These are phyloP conservation scores for Blastobotrys aristatus DNA, from an alignment of 1,139 yeast species.

Conservation along the genomic window DNA sequence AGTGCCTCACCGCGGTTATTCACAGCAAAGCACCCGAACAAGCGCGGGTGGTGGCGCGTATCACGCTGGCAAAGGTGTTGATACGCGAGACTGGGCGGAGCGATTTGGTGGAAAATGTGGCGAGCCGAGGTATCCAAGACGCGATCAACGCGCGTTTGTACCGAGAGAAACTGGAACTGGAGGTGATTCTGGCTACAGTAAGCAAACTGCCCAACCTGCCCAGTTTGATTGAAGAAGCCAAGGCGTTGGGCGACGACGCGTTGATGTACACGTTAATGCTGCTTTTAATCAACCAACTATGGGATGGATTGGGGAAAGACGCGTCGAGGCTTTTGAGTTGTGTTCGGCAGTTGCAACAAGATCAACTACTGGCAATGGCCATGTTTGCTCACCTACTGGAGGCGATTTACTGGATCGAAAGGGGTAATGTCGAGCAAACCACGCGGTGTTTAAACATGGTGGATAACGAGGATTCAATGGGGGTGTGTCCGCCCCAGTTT, in stretches of 20 bases:
- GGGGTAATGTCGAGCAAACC: background rate
- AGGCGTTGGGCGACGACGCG: constrained; percentile 5
- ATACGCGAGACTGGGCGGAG: constrained; percentile 4
- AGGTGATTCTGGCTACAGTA: background rate
- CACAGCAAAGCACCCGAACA: constrained; percentile 1
- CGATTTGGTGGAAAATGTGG: constrained; percentile 1
- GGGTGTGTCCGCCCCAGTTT: constrained; percentile 10
- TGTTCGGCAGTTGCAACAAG: constrained; percentile 1
- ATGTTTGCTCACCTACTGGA: constrained; percentile 1
- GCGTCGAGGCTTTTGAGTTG: background rate
- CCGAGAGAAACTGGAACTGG: constrained; percentile 9
- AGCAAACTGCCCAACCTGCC: background rate
- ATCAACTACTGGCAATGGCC: constrained; percentile 3
- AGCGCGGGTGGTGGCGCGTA: constrained; percentile 7
- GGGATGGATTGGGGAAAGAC: constrained; percentile 2
- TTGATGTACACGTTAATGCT: constrained; percentile 2
- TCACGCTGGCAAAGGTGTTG: constrained; percentile 11
- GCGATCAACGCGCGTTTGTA: constrained; percentile 5
- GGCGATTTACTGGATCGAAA: constrained; percentile 2
- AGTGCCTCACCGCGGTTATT: constrained; percentile 9
- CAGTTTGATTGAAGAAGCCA: constrained; percentile 1
- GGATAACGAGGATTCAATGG: background rate
- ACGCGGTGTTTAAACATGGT: background rate
- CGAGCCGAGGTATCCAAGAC: constrained; percentile 6
- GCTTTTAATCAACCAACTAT: background rate